phyloP scores from a whole-genome alignment of 495 filamentous ascomycete species.

The Penicillium macrosclerotiorum region DNA sequence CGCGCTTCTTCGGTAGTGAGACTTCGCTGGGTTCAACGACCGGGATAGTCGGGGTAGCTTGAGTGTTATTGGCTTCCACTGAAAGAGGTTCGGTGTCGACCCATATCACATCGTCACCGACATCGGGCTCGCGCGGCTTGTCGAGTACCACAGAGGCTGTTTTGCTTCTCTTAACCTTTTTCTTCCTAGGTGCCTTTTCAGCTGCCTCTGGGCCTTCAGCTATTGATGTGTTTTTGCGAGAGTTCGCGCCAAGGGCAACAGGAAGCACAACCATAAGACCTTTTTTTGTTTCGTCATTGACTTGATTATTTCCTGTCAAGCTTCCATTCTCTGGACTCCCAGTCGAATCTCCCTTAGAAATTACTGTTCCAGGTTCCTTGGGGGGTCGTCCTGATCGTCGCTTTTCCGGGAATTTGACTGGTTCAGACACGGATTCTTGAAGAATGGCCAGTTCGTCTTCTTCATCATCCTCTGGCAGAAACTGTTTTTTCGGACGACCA shows the following conservation, averaged over 20 bases:
- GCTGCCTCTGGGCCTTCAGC: not conserved
- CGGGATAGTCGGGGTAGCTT: not conserved
- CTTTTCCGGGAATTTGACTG: constrained; percentile 17
- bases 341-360: not conserved
- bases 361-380: constrained; percentile 7
- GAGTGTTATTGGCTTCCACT: not conserved
- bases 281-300: not conserved
- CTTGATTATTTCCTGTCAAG: constrained; percentile 6
- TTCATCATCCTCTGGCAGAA: constrained; percentile 24
- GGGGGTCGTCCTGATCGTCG: constrained; percentile 21
- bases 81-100: constrained; percentile 31
- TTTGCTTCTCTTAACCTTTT: constrained; percentile 40
- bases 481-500: constrained; percentile 34
- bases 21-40: constrained; percentile 3
- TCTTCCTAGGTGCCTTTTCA: constrained; percentile 33
- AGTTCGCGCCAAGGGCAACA: not conserved
- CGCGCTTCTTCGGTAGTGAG: constrained; percentile 41
- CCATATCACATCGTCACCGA: constrained; percentile 39
- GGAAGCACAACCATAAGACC: not conserved
- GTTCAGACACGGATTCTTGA: constrained; percentile 3
- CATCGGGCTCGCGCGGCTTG: constrained; percentile 26
- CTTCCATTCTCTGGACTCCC: constrained; percentile 7
- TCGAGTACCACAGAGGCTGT: constrained; percentile 29
- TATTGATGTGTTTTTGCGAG: not conserved
- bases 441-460: constrained; percentile 31